A percentile compares a stretch with the other conserved stretches of the same genome.
Evolutionary conservation across 805 yeast genomes (phyloP).

Genomic region (Candida hungchunana): DNA sequence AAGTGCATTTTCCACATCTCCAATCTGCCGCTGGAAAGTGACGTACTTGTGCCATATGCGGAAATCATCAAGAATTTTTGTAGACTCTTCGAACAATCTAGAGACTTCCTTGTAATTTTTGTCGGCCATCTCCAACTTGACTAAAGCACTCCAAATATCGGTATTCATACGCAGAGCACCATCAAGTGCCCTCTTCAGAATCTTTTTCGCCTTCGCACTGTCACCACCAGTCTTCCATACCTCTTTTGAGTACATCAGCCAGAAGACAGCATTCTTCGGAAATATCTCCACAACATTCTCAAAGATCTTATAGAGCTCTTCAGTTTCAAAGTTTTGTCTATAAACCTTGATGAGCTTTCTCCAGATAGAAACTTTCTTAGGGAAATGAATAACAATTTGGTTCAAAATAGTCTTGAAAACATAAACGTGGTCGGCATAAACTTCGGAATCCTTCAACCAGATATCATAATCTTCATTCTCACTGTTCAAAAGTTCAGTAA

Average conservation of each 20-base stretch:
- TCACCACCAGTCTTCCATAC: slow-evolving; percentile 47
- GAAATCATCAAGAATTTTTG: slow-evolving; percentile 33
- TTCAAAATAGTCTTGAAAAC: slow-evolving; percentile 40
- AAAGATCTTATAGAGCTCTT: slow-evolving; percentile 41
- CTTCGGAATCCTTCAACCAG: slow-evolving; percentile 25
- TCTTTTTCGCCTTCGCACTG: slow-evolving; percentile 45
- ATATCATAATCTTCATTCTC: slow-evolving; percentile 27
- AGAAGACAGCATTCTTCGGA: slow-evolving; percentile 47
- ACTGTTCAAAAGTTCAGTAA: slow-evolving; percentile 35
- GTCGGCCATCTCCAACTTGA: slow-evolving; percentile 53
- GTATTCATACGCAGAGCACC: slow-evolving; percentile 40
- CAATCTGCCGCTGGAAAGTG: slow-evolving; percentile 41
- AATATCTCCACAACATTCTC: slow-evolving; percentile 48
- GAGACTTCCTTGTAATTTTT: slow-evolving; percentile 34
- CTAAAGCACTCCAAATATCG: slow-evolving; percentile 66
- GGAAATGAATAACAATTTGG: slow-evolving; percentile 41
- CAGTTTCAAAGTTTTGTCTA: slow-evolving; percentile 25
- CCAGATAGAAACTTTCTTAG: slow-evolving; percentile 48
- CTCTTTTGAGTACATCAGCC: slow-evolving; percentile 72
- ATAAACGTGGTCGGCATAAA: slow-evolving; percentile 19
- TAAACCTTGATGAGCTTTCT: slow-evolving; percentile 36
- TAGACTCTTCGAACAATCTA: slow-evolving; percentile 37
- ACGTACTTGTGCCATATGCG: slow-evolving; percentile 62
- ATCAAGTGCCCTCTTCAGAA: slow-evolving; percentile 46
- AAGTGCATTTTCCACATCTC: slow-evolving; percentile 35